Evolutionary conservation across 768 basidiomycete species (phyloP), one percentile per base, ranked within the genome.

Genomic region (Cyathus striatus): DNA sequence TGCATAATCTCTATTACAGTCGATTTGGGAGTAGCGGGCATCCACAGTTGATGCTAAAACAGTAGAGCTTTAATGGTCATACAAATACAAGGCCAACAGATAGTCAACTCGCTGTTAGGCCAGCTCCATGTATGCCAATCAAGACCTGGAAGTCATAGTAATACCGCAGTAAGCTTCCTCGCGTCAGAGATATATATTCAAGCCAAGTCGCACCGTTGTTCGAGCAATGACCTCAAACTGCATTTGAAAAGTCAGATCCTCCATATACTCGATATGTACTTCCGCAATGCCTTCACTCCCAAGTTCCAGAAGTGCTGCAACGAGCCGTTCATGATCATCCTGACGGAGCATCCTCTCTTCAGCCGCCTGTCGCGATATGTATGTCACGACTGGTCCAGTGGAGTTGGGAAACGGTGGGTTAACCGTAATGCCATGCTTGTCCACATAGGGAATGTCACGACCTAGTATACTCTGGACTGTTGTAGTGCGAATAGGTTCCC

Each of bases 1-100:
- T 70, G 60, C 87, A 78, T 24, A 86, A n/a, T 76, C 60, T 88
- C 84, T 51, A 86, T 78, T 14, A 84, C 76, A 17, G 83, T 77
- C n/a, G 81, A 75, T 33, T 72, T 60, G 5, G 71, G 69, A 3
- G 78, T 77, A n/a, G 66, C 61, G 24, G 82, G 76, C 83, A 86
- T 85, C 74, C 78, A 77, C 41, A 86, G 64, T 33, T 86, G 65
- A 54, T 85, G 84, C 52, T 63, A 36, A 10, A 40, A 26, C 16
- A 39, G 40, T n/a, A n/a, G n/a, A n/a, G n/a, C n/a, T n/a, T n/a
- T n/a, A n/a, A n/a, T n/a, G n/a, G n/a, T n/a, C n/a, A n/a, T n/a
- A 39, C 22, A 7, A 23, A 23, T n/a, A 13, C 13, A 23, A 13
- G 38, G 3, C 24, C 7, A 9, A n/a, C 13, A 37, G 10, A n/a